Base-by-base conservation (phyloP, 2,329 filamentous ascomycete species). In the Ophiocordyceps sinensis region DNA sequence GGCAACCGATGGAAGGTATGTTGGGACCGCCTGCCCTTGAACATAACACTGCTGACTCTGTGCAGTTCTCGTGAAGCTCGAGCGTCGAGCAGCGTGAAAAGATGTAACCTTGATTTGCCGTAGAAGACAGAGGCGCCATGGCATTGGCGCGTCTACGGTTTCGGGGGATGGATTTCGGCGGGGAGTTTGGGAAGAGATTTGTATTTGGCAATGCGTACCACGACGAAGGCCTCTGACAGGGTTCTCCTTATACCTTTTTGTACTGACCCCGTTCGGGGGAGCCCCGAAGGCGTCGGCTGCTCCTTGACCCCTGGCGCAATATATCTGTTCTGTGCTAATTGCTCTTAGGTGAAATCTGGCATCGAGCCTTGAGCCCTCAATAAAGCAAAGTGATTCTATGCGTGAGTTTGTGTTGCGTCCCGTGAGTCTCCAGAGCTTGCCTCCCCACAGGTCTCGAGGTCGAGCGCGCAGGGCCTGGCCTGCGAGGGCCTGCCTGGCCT, bases 1-100 rank as follows among this genome's bases (percentile, higher is more conserved):
- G 79, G 79, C 38, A 71, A 83, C 55, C 71, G 78, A 42, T 83
- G 79, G 79, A 83, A 83, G 74, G 78, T 80, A 65, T 58, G 70
- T 54, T 21, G 30, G 7, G 12, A 7, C 8, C 30, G 30, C 30
- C 3, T 11, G 8, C 12, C 30, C 8, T 13, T 31, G 23, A 11
- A 32, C 2, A 4, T 8, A 11, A 14, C 30, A 11, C 7, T 23
- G 19, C 35, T 36, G 13, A 36, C 17, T 7, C 3, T 19, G 10
- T 8, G 13, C 31, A 52, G 49, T 52, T 51, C 44, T 56, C 54
- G 37, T 56, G 39, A 48, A 37, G 34, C 42, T 26, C 23, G 23
- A 26, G 26, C n/a, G 28, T 17, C 38, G 28, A 17, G 14, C 35
- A 21, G 7, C 35, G 35, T 12, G 9, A 36, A 11, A 11, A 8